These are phyloP conservation scores for Aspergillus sergii DNA, from an alignment of 2,329 filamentous ascomycete genomes.

Conservation along the genomic window DNA sequence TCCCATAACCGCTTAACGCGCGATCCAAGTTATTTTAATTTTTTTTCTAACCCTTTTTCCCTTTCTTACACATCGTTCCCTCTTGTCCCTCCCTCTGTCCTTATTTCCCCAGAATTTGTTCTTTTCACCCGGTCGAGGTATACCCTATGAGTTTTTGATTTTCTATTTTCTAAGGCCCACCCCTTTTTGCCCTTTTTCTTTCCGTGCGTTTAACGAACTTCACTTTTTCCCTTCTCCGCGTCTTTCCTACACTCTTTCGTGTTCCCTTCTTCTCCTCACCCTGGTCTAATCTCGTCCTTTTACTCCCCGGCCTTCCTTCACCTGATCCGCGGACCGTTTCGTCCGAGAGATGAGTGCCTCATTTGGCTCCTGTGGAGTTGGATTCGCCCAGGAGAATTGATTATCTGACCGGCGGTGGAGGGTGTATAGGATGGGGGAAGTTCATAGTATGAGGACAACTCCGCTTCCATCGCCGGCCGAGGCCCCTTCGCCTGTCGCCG, in stretches of 20 bases:
- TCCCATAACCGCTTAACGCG: no score
- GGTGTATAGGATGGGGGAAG: constrained; percentile 38
- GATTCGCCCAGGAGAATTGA: constrained; percentile 37
- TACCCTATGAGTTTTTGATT: constrained; percentile 4
- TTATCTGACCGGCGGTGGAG: constrained; percentile 36
- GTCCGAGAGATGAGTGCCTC: constrained; percentile 40
- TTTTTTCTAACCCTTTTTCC: constrained; percentile 4
- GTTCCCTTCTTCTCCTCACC: constrained; percentile 1
- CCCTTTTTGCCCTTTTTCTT: constrained; percentile 11
- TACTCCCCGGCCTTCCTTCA: neutral
- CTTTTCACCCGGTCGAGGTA: neutral
- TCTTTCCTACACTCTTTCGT: neutral
- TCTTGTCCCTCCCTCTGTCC: constrained; percentile 6
- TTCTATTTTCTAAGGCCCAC: constrained; percentile 8
- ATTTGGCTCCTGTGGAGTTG: constrained; percentile 32
- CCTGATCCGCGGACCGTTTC: constrained; percentile 24
- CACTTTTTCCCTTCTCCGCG: neutral
- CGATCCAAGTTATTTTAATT: no score
- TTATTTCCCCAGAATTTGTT: constrained; percentile 2
- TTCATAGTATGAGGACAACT: constrained; percentile 42
- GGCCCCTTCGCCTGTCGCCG: constrained; percentile 35
- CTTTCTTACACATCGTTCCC: constrained; percentile 4
- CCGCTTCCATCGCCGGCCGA: constrained; percentile 44
- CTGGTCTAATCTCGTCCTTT: neutral
- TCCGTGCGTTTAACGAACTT: constrained; percentile 1